Evolutionary conservation across 768 basidiomycete genomes (phyloP), one percentile per base, ranked within the genome.

Genomic region (Asterophora parasitica): DNA sequence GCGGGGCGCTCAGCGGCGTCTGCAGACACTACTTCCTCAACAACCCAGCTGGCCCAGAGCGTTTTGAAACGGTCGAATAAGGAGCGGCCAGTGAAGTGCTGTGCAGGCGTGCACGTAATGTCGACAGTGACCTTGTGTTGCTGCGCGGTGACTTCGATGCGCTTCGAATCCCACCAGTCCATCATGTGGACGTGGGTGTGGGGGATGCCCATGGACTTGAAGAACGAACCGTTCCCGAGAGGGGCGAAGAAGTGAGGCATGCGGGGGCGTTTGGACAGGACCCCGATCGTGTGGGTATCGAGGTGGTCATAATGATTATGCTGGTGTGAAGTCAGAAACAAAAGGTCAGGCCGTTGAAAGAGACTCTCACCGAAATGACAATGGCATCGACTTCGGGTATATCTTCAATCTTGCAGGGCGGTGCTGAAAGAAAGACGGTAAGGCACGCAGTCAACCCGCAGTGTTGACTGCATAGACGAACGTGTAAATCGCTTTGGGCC

Each of bases 11-110:
- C 17, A 17, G 15, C 37, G 7, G 26, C 12, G 2, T 34, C 27
- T 7, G 7, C 61, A 61, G 9, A 64, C 59, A 4, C 60, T 19
- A 80, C 75, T 56, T 78, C 71, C 55, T 81, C 75, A 16, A 86
- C 63, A 33, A 69, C 77, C 84, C 84, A 88, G 31, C 77, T 75
- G 0, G 78, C 72, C 85, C 86, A 88, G 7, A 87, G 72, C 0
- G 77, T 72, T 46, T 74, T 72, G 63, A 74, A 80, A 39, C 69
- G 63, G 59, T 86, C 84, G 36, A 66, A 65, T 3, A 72, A 27
- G 0, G 65, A 61, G 35, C 83, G 69, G 2, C 74, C 76, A 4
- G 80, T 77, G 52, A 77, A 73, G 62, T 88, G 86, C 61, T n/a
- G n/a, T n/a, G n/a, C n/a, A n/a, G n/a, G n/a, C 1, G 79, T 80